Evolutionary conservation across 768 basidiomycete genomes (phyloP).

Genomic region (Agrocybe praecox): DNA sequence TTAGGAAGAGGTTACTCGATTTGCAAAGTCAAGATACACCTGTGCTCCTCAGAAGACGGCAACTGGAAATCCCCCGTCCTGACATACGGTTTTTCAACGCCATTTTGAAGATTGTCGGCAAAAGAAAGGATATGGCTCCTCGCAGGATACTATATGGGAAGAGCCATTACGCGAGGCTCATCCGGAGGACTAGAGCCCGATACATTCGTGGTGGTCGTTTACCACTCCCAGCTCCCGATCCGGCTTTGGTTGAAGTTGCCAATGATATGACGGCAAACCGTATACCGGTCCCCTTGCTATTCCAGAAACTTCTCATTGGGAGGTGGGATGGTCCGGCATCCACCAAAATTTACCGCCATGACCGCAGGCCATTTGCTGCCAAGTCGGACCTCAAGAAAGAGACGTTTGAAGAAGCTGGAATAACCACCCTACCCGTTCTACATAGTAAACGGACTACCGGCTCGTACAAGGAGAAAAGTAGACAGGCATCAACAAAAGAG

Average conservation of each 20-base stretch:
- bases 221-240: slow-evolving; percentile 1
- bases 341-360: background rate
- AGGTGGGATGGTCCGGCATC: background rate
- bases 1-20: slow-evolving; percentile 11
- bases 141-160: background rate
- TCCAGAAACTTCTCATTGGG: slow-evolving; percentile 18
- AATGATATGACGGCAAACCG: slow-evolving; percentile 18
- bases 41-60: slow-evolving; percentile 8
- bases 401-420: background rate
- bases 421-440: background rate
- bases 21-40: slow-evolving; percentile 2
- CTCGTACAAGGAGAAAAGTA: background rate
- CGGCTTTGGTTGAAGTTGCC: slow-evolving; percentile 12
- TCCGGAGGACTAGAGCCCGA: background rate
- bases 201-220: slow-evolving; percentile 1
- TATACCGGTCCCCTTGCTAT: slow-evolving; percentile 18
- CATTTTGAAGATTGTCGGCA: slow-evolving; percentile 46
- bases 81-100: slow-evolving; percentile 76
- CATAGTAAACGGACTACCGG: background rate
- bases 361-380: background rate
- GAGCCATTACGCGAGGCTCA: background rate
- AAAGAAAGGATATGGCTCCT: slow-evolving; percentile 10
- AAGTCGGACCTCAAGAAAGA: background rate
- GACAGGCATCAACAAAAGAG: background rate
- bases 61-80: slow-evolving; percentile 39